phyloP scores from a whole-genome alignment of 352 stramenopile genomes.

The Phytophthora fragariaefolia region DNA sequence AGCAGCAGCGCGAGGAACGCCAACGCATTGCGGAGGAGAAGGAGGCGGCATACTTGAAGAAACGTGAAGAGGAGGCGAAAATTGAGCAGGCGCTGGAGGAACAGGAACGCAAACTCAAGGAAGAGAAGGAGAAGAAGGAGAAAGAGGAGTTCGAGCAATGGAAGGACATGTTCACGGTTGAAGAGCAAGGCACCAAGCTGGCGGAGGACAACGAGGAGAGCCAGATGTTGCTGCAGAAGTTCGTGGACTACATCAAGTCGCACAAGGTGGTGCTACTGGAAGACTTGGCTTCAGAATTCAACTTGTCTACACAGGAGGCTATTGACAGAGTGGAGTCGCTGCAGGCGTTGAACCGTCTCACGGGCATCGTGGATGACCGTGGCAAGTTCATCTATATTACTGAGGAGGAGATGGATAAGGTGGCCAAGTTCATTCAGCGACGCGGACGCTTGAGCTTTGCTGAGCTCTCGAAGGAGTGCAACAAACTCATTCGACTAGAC shows the following conservation, averaged over 20 bases:
- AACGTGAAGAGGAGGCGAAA: conserved; percentile 61
- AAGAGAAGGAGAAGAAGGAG: conserved; percentile 67
- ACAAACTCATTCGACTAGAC: conserved; percentile 76
- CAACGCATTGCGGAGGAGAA: conserved; percentile 62
- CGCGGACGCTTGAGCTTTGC: conserved; percentile 67
- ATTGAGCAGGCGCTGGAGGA: conserved; percentile 57
- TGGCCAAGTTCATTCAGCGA: conserved; percentile 73
- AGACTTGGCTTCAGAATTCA: conserved; percentile 72
- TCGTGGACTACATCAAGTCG: conserved; percentile 76
- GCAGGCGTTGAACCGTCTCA: conserved; percentile 61
- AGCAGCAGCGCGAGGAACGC: conserved; percentile 67
- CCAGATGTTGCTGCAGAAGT: conserved; percentile 68
- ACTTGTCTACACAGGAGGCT: conserved; percentile 68
- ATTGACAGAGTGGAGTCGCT: conserved; percentile 70
- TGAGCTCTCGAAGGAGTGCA: conserved; percentile 80
- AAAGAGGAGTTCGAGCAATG: conserved; percentile 81
- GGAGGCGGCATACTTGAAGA: conserved; percentile 66
- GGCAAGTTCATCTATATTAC: conserved; percentile 88
- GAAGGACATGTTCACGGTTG: conserved; percentile 79
- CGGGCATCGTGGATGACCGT: conserved; percentile 78
- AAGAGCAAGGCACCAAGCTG: conserved; percentile 64
- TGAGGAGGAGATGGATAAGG: conserved; percentile 78
- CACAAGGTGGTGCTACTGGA: conserved; percentile 84
- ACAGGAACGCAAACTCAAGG: conserved; percentile 45
- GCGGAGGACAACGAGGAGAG: conserved; percentile 68